Evolutionary conservation across 1,284 basidiomycete species (phyloP).

Genomic region (Gomphus bonarii): DNA sequence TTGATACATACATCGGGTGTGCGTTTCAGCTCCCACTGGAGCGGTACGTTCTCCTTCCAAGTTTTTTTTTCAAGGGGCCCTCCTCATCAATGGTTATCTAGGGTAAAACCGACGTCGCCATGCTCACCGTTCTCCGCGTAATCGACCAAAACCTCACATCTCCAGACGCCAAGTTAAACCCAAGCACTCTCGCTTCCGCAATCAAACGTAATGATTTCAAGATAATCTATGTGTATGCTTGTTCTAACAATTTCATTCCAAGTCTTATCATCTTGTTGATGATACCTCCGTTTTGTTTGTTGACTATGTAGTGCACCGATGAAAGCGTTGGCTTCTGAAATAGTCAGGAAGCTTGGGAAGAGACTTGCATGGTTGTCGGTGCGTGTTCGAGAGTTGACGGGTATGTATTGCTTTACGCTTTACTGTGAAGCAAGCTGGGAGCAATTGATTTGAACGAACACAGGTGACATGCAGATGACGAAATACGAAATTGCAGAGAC

Average conservation of each 20-base stretch:
- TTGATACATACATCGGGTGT: background rate
- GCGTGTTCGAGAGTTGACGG: slow-evolving; percentile 86
- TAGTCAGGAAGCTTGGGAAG: slow-evolving; percentile 87
- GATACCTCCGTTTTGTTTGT: background rate
- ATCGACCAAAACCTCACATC: slow-evolving; percentile 60
- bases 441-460: background rate
- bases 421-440: background rate
- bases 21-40: slow-evolving; percentile 78
- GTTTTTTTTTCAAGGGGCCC: slow-evolving; percentile 1
- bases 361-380: slow-evolving; percentile 87
- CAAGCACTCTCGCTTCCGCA: slow-evolving; percentile 34
- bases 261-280: background rate
- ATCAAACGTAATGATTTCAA: slow-evolving; percentile 80
- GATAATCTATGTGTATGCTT: slow-evolving; percentile 86
- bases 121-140: slow-evolving; percentile 88
- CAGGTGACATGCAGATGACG: slow-evolving; percentile 97
- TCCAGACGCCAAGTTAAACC: slow-evolving; percentile 19
- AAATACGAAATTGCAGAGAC: slow-evolving; percentile 91
- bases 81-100: slow-evolving; percentile 22
- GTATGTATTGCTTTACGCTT: slow-evolving; percentile 24
- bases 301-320: slow-evolving; percentile 70
- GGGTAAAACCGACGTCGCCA: slow-evolving; percentile 99
- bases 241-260: background rate
- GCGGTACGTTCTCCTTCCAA: slow-evolving; percentile 48
- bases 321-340: slow-evolving; percentile 96